Base-by-base conservation (phyloP, 2,329 filamentous ascomycete species). In the Nannizzia gypsea region DNA sequence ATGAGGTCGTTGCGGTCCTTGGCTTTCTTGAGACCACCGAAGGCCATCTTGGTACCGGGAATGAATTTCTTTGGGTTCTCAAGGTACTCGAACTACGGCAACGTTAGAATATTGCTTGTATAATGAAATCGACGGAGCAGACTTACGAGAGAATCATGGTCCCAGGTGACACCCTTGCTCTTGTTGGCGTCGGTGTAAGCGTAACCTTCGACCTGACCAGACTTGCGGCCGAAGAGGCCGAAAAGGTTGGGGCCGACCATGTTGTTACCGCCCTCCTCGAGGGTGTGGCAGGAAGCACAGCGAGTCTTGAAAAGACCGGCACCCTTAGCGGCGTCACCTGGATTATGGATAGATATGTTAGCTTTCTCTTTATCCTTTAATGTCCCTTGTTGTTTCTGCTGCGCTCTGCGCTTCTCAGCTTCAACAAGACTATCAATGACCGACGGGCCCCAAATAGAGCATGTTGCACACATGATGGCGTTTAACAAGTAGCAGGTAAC, bases 61-160 rank as follows among this genome's bases (percentile, higher is more conserved):
- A 99, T 96, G 86, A 91, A 99, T 85, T 97, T 97, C 88, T 99
- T 99, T 81, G 93, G 93, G 88, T 97, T 97, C 85, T 99, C 93
- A 73, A 99, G 91, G 86, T 99, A 99, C 68, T 86, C 83, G 80
- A 96, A 97, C 89, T 91, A 70, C 56, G 65, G 17, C 31, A 20
- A 56, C 34, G 11, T 56, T 36, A 44, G 44, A 60, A 66, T 68
- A 63, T 66, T 66, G 44, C 62, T 31, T 9, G 56, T 28, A 17
- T 11, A 2, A 22, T 34, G 9, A 24, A 20, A 28, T n/a, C 11
- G 13, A 22, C 3, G 9, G 26, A 2, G 6, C 17, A 1, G 13
- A 74, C 83, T 62, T 83, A 92, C 88, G 71, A 99, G 84, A 77
- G 89, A 88, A 66, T 85, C 77, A 74, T 96, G 85, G 69, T 90